A percentile compares a stretch with the other conserved stretches of the same genome.
Evolutionary conservation across 345 rosid species (phyloP).

Genomic region (Reutealis trisperma): DNA sequence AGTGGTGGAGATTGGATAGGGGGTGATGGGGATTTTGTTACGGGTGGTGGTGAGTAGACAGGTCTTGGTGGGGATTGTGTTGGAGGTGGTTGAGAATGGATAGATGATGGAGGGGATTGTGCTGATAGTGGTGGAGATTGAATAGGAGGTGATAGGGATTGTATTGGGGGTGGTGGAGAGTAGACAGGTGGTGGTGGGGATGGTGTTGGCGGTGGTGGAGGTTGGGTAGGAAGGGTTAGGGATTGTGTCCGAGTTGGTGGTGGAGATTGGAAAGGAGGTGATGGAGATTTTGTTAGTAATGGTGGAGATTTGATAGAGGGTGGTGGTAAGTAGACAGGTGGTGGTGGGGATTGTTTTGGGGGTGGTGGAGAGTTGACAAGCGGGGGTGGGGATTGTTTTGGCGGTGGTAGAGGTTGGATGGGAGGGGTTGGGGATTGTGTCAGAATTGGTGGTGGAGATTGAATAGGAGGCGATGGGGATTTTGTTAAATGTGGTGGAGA

Average conservation of each 20-base stretch:
- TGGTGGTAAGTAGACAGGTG: conserved; percentile 40
- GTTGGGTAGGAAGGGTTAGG: conserved; percentile 18
- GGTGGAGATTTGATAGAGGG: conserved; percentile 32
- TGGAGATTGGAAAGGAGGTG: conserved; percentile 21
- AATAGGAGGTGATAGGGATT: conserved; percentile 11
- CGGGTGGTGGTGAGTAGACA: conserved; percentile 26
- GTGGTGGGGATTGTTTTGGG: conserved; percentile 26
- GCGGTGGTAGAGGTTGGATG: too few species aligned
- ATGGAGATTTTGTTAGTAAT: conserved; percentile 27
- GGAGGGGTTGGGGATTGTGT: conserved; percentile 11
- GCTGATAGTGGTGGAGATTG: conserved; percentile 18
- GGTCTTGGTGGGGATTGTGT: conserved; percentile 32
- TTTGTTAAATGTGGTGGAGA: conserved; percentile 26
- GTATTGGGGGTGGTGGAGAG: conserved; percentile 19
- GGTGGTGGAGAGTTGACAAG: conserved; percentile 10
- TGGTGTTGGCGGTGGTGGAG: conserved; percentile 12
- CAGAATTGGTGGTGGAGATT: not conserved
- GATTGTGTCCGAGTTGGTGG: conserved; percentile 29
- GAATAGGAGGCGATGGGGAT: conserved; percentile 28
- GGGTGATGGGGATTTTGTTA: conserved; percentile 26
- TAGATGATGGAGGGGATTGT: not conserved
- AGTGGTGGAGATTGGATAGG: conserved; percentile 31
- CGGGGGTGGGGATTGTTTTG: conserved; percentile 16
- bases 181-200: conserved; percentile 12
- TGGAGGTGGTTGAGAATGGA: not conserved